phyloP scores from a whole-genome alignment of 148 eudicot species.

The Simmondsia chinensis region DNA sequence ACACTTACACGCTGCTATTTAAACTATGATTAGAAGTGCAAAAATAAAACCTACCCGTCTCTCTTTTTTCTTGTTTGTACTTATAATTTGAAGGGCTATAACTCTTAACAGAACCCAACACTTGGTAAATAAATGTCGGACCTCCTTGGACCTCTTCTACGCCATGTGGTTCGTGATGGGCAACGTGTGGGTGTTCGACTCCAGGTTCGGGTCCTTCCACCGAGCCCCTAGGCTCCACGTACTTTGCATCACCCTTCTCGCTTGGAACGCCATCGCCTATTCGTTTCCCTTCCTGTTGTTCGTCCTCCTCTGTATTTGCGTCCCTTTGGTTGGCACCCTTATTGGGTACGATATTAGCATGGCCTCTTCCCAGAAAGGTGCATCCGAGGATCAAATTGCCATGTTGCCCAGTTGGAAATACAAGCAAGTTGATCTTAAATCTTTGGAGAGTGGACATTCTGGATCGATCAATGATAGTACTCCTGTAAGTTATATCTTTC shows the following conservation, averaged over 20 bases:
- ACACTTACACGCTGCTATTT: too few species aligned
- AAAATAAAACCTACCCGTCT: too few species aligned
- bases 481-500: slow-evolving; percentile 29
- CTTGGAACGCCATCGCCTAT: slow-evolving; percentile 78
- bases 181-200: slow-evolving; percentile 82
- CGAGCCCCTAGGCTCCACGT: slow-evolving; percentile 67
- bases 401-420: slow-evolving; percentile 55
- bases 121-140: slow-evolving; percentile 43
- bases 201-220: slow-evolving; percentile 48
- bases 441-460: slow-evolving; percentile 28
- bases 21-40: too few species aligned
- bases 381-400: slow-evolving; percentile 70
- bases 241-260: slow-evolving; percentile 57
- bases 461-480: slow-evolving; percentile 15
- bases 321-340: slow-evolving; percentile 59
- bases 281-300: slow-evolving; percentile 82
- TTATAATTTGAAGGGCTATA: not conserved
- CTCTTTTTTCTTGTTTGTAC: too few species aligned
- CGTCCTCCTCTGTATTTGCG: slow-evolving; percentile 64
- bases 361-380: slow-evolving; percentile 59
- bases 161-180: slow-evolving; percentile 99
- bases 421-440: slow-evolving; percentile 22
- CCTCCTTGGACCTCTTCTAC: slow-evolving; percentile 60
- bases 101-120: slow-evolving; percentile 47
- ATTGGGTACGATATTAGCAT: slow-evolving; percentile 77